These are phyloP conservation scores for Xerophyta viscosa DNA, from an alignment of 106 monocot species.

Conservation along the genomic window DNA sequence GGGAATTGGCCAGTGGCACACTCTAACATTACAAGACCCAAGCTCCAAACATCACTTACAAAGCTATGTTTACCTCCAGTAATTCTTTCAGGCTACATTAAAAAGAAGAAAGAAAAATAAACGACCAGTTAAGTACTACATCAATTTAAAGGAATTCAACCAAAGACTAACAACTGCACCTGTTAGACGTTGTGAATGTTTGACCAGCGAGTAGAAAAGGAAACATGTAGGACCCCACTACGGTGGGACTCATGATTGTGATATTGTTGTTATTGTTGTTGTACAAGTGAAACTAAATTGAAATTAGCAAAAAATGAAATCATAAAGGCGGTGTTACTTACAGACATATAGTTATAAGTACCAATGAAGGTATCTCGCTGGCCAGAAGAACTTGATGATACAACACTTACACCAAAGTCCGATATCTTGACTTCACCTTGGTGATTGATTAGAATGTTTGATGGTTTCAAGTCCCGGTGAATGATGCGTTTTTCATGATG, in stretches of 20 bases:
- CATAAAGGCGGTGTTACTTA: constrained; percentile 29
- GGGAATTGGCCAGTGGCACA: constrained; percentile 78
- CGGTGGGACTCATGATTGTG: too few relatives aligned
- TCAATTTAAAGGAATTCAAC: background rate
- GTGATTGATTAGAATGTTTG: constrained; percentile 86
- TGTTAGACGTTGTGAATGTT: too few relatives aligned
- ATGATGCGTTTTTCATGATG: constrained; percentile 83
- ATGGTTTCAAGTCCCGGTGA: constrained; percentile 86
- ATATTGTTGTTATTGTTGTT: too few relatives aligned
- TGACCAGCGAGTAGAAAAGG: too few relatives aligned
- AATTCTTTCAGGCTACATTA: constrained; percentile 72
- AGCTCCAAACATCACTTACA: constrained; percentile 86
- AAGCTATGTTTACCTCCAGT: constrained; percentile 44
- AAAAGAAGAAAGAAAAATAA: background rate
- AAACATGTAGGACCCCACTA: too few relatives aligned
- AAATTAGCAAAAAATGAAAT: background rate
- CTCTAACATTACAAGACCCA: constrained; percentile 70
- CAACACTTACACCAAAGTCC: constrained; percentile 90
- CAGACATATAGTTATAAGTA: constrained; percentile 81
- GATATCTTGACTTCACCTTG: constrained; percentile 91
- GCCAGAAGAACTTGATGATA: constrained; percentile 48
- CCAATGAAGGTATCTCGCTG: constrained; percentile 68
- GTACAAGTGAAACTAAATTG: too few relatives aligned
- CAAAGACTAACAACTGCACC: too few relatives aligned
- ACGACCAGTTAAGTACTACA: background rate